phyloP scores from a whole-genome alignment of 176 grass and related monocot species.

The Canna indica region DNA sequence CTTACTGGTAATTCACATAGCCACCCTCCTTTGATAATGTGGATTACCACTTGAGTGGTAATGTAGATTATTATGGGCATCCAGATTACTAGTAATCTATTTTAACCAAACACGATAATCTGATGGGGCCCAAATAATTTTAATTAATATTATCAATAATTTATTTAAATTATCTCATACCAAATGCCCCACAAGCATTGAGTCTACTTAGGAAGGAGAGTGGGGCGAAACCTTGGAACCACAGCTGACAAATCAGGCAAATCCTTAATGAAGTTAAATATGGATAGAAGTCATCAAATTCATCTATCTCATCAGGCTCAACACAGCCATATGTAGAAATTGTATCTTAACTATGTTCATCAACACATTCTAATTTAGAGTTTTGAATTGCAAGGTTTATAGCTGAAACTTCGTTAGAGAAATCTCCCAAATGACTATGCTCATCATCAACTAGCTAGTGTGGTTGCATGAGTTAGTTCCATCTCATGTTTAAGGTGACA shows the following conservation, averaged over 20 bases:
- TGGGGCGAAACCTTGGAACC: conserved; percentile 79
- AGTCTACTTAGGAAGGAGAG: conserved; percentile 85
- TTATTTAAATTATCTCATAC: too few relatives aligned
- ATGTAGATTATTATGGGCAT: too few relatives aligned
- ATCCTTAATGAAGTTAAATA: conserved; percentile 80
- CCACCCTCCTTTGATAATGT: too few relatives aligned
- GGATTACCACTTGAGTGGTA: too few relatives aligned
- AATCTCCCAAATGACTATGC: conserved; percentile 56
- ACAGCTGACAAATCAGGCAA: conserved; percentile 76
- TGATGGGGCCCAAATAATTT: neutral
- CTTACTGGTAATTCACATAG: too few relatives aligned
- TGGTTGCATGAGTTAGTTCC: conserved; percentile 26
- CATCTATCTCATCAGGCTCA: conserved; percentile 56
- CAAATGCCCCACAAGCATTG: too few relatives aligned
- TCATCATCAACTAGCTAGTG: conserved; percentile 41
- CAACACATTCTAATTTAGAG: conserved; percentile 64
- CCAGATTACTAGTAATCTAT: too few relatives aligned
- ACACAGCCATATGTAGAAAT: conserved; percentile 51
- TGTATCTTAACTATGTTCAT: conserved; percentile 76
- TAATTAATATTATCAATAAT: conserved; percentile 68
- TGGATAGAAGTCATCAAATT: conserved; percentile 73
- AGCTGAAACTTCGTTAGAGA: conserved; percentile 79
- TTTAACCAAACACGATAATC: too few relatives aligned
- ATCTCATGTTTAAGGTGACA: conserved; percentile 15
- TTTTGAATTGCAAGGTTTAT: conserved; percentile 82